A percentile compares a stretch with the other conserved stretches of the same genome.
phyloP scores from a whole-genome alignment of 164 flowering plant species.

The Nymphaea colorata region DNA sequence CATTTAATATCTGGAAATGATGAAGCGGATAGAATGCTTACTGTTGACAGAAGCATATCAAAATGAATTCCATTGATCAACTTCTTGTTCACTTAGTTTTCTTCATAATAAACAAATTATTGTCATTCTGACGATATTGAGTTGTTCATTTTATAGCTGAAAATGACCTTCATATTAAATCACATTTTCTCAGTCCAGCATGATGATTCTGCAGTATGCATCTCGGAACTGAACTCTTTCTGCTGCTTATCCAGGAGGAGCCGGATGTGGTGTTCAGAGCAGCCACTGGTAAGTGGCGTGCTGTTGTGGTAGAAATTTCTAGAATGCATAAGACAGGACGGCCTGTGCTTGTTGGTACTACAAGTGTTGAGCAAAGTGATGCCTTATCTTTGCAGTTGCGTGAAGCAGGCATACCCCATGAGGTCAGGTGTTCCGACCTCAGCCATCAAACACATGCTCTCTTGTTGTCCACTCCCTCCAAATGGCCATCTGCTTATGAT shows the following conservation, averaged over 20 bases:
- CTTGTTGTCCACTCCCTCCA: background rate
- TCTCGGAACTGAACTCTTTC: background rate
- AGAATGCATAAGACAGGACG: slow-evolving; percentile 95
- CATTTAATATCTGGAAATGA: too few relatives aligned
- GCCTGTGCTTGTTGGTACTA: slow-evolving; percentile 98
- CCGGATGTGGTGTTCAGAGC: slow-evolving; percentile 95
- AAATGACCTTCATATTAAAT: too few relatives aligned
- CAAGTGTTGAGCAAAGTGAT: slow-evolving; percentile 98
- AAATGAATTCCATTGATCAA: too few relatives aligned
- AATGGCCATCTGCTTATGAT: background rate
- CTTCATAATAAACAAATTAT: background rate
- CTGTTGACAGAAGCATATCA: too few relatives aligned
- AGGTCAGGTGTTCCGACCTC: slow-evolving; percentile 33
- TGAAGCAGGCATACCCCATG: slow-evolving; percentile 90
- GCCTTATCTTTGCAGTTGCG: slow-evolving; percentile 59
- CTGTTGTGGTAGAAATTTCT: slow-evolving; percentile 92
- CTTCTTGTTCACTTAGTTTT: background rate
- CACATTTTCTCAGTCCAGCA: too few relatives aligned
- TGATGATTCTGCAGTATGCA: too few relatives aligned
- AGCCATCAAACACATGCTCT: background rate
- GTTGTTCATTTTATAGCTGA: too few relatives aligned
- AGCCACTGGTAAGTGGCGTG: slow-evolving; percentile 81
- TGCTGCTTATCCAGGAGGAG: slow-evolving; percentile 54
- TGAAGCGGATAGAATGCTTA: too few relatives aligned
- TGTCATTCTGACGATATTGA: too few relatives aligned